A percentile compares a stretch with the other conserved stretches of the same genome.
Evolutionary conservation across 2,329 filamentous ascomycete genomes (phyloP).

Genomic region (Fusarium camptoceras): DNA sequence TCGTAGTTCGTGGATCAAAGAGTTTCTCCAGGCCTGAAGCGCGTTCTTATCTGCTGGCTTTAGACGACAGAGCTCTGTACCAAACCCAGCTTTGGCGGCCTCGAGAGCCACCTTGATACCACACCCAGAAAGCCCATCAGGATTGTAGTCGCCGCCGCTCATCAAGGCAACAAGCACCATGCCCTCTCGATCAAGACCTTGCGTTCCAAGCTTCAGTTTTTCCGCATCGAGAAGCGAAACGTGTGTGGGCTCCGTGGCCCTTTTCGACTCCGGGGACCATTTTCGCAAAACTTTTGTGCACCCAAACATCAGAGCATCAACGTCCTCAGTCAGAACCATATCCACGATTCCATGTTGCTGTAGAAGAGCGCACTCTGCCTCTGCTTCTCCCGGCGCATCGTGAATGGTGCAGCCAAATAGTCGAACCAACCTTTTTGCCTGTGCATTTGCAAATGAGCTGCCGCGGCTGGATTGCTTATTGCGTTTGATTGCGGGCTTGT

Average conservation of each 20-base stretch:
- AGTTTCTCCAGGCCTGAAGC: conserved; percentile 76
- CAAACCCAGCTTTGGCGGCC: conserved; percentile 89
- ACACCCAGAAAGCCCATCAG: conserved; percentile 87
- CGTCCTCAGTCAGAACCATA: conserved; percentile 94
- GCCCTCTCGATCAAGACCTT: conserved; percentile 81
- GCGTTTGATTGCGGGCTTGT: conserved; percentile 88
- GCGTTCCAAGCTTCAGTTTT: conserved; percentile 60
- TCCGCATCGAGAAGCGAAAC: conserved; percentile 81
- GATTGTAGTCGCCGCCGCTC: conserved; percentile 94
- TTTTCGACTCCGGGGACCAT: conserved; percentile 79
- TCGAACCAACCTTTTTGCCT: conserved; percentile 85
- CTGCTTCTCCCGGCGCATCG: conserved; percentile 92
- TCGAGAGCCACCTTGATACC: conserved; percentile 91
- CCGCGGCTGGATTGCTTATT: conserved; percentile 79
- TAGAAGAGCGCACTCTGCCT: conserved; percentile 92
- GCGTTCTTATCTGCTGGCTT: conserved; percentile 68
- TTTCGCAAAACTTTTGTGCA: conserved; percentile 82
- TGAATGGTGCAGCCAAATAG: conserved; percentile 88
- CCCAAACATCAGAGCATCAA: conserved; percentile 98
- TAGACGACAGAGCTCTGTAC: conserved; percentile 76
- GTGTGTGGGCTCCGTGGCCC: conserved; percentile 81
- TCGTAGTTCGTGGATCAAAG: conserved; percentile 78
- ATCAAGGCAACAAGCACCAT: conserved; percentile 96
- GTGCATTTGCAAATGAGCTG: conserved; percentile 74
- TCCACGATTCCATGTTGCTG: conserved; percentile 88